Conservation (phyloP, 352 stramenopile genomes). For the Phytophthora hybrid region DNA sequence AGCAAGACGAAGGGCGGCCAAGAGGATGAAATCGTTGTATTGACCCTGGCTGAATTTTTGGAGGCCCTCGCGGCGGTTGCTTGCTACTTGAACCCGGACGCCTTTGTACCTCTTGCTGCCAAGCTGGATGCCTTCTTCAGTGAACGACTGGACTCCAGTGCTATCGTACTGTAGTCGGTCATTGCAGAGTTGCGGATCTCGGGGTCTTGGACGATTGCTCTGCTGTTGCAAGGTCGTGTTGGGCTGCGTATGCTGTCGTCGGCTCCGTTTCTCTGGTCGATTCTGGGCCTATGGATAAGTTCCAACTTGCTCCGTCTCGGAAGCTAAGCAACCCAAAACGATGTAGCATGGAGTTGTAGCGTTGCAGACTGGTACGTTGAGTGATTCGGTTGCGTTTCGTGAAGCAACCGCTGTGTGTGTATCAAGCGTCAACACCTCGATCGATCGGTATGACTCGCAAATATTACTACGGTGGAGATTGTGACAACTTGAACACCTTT, state of each 20-base stretch:
- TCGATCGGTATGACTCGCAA: neutral
- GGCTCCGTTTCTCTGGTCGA: slow-evolving; percentile 1
- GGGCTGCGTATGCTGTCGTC: neutral
- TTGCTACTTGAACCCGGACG: slow-evolving; percentile 67
- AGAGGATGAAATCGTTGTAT: slow-evolving; percentile 42
- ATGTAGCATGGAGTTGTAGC: neutral
- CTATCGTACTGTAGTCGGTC: slow-evolving; percentile 6
- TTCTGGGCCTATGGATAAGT: neutral
- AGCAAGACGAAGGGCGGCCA: slow-evolving; percentile 5
- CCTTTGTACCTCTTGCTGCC: slow-evolving; percentile 61
- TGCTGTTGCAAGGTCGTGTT: neutral
- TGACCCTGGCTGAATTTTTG: slow-evolving; percentile 72
- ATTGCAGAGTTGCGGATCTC: neutral
- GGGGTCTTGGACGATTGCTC: neutral
- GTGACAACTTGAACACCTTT: neutral
- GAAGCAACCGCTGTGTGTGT: neutral
- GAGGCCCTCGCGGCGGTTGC: slow-evolving; percentile 64
- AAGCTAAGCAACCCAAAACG: neutral
- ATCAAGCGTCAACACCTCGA: too few species aligned
- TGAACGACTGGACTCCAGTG: slow-evolving; percentile 37
- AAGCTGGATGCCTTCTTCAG: slow-evolving; percentile 74
- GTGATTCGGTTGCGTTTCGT: neutral
- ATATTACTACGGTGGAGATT: neutral
- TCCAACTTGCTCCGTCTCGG: neutral
- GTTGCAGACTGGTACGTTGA: neutral